A percentile compares a stretch with the other conserved stretches of the same genome.
Evolutionary conservation across 495 filamentous ascomycete species (phyloP).

Genomic region (Xylaria longipes): DNA sequence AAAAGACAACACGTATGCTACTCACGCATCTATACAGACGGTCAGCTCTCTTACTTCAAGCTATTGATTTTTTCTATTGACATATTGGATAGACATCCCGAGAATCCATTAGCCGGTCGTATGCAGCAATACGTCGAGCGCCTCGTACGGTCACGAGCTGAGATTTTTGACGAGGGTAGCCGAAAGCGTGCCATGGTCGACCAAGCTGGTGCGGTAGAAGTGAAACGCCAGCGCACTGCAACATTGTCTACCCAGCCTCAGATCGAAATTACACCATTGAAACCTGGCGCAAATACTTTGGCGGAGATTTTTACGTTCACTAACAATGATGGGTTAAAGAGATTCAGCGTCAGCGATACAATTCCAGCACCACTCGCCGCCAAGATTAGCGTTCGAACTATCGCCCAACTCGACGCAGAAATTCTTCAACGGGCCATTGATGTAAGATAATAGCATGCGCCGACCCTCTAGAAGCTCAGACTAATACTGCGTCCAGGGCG

Average conservation of each 20-base stretch:
- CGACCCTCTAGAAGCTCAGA: constrained; percentile 31
- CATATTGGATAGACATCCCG: constrained; percentile 65
- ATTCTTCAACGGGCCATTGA: constrained; percentile 73
- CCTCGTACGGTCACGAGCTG: constrained; percentile 72
- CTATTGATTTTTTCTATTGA: constrained; percentile 14
- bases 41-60: constrained; percentile 49
- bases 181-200: constrained; percentile 77
- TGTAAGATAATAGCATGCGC: constrained; percentile 40
- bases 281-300: constrained; percentile 74
- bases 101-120: constrained; percentile 66
- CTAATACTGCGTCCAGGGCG: constrained; percentile 37
- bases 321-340: constrained; percentile 70
- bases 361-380: constrained; percentile 76
- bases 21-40: constrained; percentile 79
- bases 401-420: constrained; percentile 67
- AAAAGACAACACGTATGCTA: constrained; percentile 84
- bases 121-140: constrained; percentile 86
- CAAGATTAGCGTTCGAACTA: constrained; percentile 74
- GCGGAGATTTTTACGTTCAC: constrained; percentile 86
- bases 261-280: constrained; percentile 67
- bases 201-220: constrained; percentile 65
- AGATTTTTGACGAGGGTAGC: constrained; percentile 76
- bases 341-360: constrained; percentile 77
- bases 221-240: constrained; percentile 47
- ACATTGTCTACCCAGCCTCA: constrained; percentile 40